Evolutionary conservation across 2,329 filamentous ascomycete species (phyloP).

Genomic region (Ceratocystis albifundus): DNA sequence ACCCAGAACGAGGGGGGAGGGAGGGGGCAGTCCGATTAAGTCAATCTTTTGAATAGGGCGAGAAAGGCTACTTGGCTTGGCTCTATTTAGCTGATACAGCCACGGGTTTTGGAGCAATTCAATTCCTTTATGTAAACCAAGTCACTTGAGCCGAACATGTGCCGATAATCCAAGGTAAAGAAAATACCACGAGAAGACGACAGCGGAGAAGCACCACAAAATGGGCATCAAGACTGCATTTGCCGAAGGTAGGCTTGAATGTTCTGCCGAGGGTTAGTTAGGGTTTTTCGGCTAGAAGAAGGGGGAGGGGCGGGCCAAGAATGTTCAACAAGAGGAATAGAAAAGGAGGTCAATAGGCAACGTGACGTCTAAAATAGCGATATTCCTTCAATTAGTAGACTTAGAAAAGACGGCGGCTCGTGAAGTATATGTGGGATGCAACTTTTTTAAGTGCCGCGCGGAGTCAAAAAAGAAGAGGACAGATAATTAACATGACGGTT

Average conservation of each 20-base stretch:
- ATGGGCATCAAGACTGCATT: background rate
- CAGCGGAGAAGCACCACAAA: background rate
- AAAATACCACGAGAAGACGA: slow-evolving; percentile 1
- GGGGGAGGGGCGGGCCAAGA: background rate
- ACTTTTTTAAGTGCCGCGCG: background rate
- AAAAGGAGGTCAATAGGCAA: background rate
- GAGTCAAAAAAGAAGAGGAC: background rate
- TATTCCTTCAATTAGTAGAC: background rate
- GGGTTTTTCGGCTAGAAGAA: slow-evolving; percentile 10
- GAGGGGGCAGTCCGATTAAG: background rate
- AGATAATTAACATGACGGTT: background rate
- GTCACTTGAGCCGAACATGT: background rate
- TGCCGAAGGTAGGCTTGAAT: background rate
- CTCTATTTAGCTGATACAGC: background rate
- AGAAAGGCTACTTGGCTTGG: background rate
- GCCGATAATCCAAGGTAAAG: background rate
- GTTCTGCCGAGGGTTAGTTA: slow-evolving; percentile 10
- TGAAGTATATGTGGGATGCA: background rate
- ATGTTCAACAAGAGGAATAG: background rate
- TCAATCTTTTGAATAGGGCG: background rate
- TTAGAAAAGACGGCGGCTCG: background rate
- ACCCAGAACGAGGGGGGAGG: background rate
- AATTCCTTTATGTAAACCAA: background rate
- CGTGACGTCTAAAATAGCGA: background rate
- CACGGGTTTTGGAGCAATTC: background rate